Percentiles rank a stretch among this genome's conserved stretches.
Conservation (phyloP, 2,329 filamentous ascomycete genomes). For the Cladophialophora immunda region DNA sequence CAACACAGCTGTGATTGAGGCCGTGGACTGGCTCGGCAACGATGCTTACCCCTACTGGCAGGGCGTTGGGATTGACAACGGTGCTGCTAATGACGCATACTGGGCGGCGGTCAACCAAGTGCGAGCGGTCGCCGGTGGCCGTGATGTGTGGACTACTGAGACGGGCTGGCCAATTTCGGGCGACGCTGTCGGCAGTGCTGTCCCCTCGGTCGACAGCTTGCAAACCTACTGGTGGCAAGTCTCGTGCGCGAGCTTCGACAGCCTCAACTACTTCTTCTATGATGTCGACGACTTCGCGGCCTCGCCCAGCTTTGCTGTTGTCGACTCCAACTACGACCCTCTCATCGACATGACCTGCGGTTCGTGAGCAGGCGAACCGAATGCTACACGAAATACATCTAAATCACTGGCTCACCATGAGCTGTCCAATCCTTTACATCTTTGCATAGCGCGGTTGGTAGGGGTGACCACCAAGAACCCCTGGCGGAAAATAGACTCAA, state of each 20-base stretch:
- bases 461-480: neutral
- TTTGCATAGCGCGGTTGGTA: constrained; percentile 28
- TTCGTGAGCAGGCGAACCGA: constrained; percentile 11
- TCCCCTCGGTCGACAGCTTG: constrained; percentile 73
- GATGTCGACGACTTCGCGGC: constrained; percentile 73
- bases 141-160: constrained; percentile 86
- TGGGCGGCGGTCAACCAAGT: constrained; percentile 50
- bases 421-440: constrained; percentile 22
- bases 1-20: constrained; percentile 68
- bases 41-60: constrained; percentile 75
- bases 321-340: constrained; percentile 56
- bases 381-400: neutral
- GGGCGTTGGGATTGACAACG: constrained; percentile 64
- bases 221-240: constrained; percentile 82
- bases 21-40: constrained; percentile 70
- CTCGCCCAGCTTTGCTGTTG: constrained; percentile 75
- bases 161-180: constrained; percentile 86
- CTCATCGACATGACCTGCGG: constrained; percentile 50
- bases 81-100: constrained; percentile 61
- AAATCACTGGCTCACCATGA: neutral
- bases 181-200: constrained; percentile 66
- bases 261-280: constrained; percentile 78
- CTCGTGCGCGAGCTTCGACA: constrained; percentile 73
- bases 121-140: constrained; percentile 62
- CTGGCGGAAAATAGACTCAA: constrained; percentile 9